Evolutionary conservation across 345 rosid species (phyloP).

Genomic region (Odontarrhena argentea): DNA sequence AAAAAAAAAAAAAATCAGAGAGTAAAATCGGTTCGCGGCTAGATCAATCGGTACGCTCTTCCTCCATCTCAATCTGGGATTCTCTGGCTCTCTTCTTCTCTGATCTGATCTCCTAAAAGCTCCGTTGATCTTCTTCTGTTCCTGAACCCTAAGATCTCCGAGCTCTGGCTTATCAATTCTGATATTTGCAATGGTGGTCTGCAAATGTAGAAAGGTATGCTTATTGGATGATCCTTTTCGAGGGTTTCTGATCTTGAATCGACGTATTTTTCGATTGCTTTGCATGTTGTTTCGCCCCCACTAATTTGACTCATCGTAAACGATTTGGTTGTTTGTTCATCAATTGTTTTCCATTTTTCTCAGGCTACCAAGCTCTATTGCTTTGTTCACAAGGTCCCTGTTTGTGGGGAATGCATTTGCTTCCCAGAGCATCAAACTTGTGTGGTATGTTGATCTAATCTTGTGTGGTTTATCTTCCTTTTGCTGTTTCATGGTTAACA

Average conservation of each 20-base stretch:
- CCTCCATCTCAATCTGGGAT: too few relatives aligned
- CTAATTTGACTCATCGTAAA: conserved; percentile 1
- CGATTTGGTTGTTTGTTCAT: conserved; percentile 4
- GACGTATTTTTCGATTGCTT: conserved; percentile 2
- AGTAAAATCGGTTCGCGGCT: too few relatives aligned
- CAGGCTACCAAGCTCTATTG: conserved; percentile 97
- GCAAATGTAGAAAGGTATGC: conserved; percentile 88
- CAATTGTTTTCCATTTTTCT: not conserved
- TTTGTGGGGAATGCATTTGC: conserved; percentile 96
- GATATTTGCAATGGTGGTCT: conserved; percentile 75
- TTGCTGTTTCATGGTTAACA: not conserved
- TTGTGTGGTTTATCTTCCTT: not conserved
- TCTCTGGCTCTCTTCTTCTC: too few relatives aligned
- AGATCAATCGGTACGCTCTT: too few relatives aligned
- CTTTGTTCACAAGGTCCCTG: conserved; percentile 97
- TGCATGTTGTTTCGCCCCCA: conserved; percentile 24
- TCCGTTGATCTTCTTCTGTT: not conserved
- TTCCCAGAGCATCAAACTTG: conserved; percentile 94
- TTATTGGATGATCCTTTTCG: not conserved
- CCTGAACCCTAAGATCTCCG: conserved; percentile 5
- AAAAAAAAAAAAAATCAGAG: too few relatives aligned
- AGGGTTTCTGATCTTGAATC: conserved; percentile 33
- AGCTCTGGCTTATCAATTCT: conserved; percentile 30
- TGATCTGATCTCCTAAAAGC: too few relatives aligned
- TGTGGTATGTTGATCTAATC: conserved; percentile 57